Percentiles rank a stretch among this genome's conserved stretches.
Evolutionary conservation across 495 filamentous ascomycete species (phyloP).

Genomic region (Delitschia confertaspora): DNA sequence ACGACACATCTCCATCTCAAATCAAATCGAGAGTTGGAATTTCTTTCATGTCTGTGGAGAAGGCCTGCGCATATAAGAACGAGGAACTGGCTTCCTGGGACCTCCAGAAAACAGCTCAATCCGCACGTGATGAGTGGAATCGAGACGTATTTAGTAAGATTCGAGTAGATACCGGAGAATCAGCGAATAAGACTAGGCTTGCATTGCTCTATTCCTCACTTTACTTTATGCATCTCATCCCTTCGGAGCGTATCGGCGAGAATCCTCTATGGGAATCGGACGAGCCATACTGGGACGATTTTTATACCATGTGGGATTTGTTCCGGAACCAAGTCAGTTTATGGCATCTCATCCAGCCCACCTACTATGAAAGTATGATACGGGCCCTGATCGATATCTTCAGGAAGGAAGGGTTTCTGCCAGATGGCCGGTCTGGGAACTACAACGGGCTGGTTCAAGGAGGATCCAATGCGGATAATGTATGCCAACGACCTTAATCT

Average conservation of each 20-base stretch:
- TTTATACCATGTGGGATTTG: conserved; percentile 35
- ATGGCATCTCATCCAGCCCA: conserved; percentile 32
- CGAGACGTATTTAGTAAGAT: conserved; percentile 34
- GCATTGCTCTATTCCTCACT: conserved; percentile 31
- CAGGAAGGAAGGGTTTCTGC: conserved; percentile 33
- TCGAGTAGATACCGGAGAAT: conserved; percentile 19
- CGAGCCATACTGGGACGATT: conserved; percentile 35
- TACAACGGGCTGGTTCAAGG: conserved; percentile 36
- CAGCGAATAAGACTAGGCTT: conserved; percentile 29
- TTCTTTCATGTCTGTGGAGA: conserved; percentile 32
- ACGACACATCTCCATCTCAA: conserved; percentile 4
- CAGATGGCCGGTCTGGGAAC: conserved; percentile 31
- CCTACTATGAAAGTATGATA: conserved; percentile 28
- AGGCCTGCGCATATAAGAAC: conserved; percentile 32
- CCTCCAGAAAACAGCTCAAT: conserved; percentile 26
- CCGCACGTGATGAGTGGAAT: conserved; percentile 31
- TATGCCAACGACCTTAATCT: too few relatives aligned
- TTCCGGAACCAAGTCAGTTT: conserved; percentile 31
- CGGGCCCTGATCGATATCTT: conserved; percentile 33
- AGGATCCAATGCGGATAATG: conserved; percentile 35
- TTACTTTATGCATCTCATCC: conserved; percentile 35
- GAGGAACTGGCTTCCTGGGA: conserved; percentile 30
- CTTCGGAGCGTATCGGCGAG: conserved; percentile 31
- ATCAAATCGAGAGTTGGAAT: conserved; percentile 33
- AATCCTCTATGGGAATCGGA: conserved; percentile 33